Evolutionary conservation across 306 rosid genomes (phyloP).

Genomic region (Fragaria nilgerrensis): DNA sequence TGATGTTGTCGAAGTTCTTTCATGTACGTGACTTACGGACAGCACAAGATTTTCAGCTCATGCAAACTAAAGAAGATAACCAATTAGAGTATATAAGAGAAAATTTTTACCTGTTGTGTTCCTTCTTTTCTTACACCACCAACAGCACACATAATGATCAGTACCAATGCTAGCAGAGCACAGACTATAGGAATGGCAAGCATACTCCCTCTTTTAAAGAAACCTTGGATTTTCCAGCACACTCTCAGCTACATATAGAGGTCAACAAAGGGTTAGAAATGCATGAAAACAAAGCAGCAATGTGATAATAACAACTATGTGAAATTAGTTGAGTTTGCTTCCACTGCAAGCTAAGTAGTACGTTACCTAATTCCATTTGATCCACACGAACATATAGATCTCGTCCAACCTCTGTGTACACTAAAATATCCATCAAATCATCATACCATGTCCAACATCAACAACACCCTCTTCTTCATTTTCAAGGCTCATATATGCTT

Average conservation of each 20-base stretch:
- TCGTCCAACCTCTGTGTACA: slow-evolving; percentile 26
- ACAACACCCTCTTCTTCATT: slow-evolving; percentile 19
- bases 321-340: neutral
- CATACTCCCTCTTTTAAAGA: neutral
- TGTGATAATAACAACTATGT: too few relatives aligned
- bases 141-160: slow-evolving; percentile 9
- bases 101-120: slow-evolving; percentile 13
- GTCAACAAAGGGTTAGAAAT: neutral
- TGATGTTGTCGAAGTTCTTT: neutral
- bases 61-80: neutral
- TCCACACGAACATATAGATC: slow-evolving; percentile 38
- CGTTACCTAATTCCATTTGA: slow-evolving; percentile 12
- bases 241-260: neutral
- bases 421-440: slow-evolving; percentile 40
- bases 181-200: neutral
- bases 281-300: neutral
- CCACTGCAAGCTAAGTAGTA: neutral
- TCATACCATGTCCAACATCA: slow-evolving; percentile 52
- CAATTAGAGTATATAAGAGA: neutral
- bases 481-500: slow-evolving; percentile 36
- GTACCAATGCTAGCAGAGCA: neutral
- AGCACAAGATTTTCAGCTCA: neutral
- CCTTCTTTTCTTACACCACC: slow-evolving; percentile 5
- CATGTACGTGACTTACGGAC: neutral
- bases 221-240: neutral